Base-by-base conservation (phyloP, 1,139 yeast species). In the Suhomyces taliae region DNA sequence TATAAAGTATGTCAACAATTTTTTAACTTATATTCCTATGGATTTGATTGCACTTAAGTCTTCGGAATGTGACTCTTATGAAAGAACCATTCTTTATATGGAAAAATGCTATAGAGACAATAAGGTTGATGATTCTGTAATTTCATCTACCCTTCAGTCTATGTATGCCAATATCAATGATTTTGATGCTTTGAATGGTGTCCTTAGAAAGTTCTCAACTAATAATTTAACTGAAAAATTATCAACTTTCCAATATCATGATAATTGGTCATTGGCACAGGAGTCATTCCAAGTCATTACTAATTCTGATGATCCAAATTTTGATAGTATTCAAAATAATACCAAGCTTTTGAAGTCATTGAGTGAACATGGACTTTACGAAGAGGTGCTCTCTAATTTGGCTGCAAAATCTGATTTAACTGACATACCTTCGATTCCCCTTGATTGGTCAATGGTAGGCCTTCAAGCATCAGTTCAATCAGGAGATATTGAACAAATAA, bases 161-260 rank as follows among this genome's bases (percentile, higher is more conserved):
- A 87, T 91, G 74, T 95, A 93, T 63, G 87, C 96, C 6, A 87
- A 81, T 49, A 82, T 93, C 47, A 91, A 90, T 58, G 99, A 95
- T 62, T 79, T 86, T 39, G 99, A 95, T 69, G 85, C 97, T 0
- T 74, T 95, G 39, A 93, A 89, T 62, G 99, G 99, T 15, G 82
- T 90, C 4, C 69, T 93, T 44, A 83, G 89, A 50, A 78, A 79
- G 53, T 87, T 90, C 56, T 82, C 96, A 0, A 78, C 86, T 0
- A 81, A 82, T 41, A 82, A 83, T 51, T 70, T 90, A 44, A 77
- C 79, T 15, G 90, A 89, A 48, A 89, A 89, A 60, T 77, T 91
- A 34, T 72, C 83, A 7, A 88, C 90, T 47, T 83, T 91, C 51
- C 95, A 90, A 56, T 90, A 87, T 54, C 86, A 89, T 47, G 93